Evolutionary conservation across 306 rosid species (phyloP), one percentile per base, ranked within the genome.

Genomic region (Rosa multiflora): DNA sequence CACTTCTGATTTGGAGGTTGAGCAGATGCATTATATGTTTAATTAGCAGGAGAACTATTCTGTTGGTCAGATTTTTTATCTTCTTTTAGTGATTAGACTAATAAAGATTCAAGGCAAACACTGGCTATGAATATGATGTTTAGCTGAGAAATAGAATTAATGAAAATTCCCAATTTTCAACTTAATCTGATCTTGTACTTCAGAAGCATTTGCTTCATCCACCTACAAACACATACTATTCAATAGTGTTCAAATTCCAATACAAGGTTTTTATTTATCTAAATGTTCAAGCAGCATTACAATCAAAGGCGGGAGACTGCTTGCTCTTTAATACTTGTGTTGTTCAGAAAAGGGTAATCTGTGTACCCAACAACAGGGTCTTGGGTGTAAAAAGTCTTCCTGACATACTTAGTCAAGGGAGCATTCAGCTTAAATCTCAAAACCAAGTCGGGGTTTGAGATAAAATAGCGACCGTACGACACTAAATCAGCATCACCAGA

Each of bases 291-390:
- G 53, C 40, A 61, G 48, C 26, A 84, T 10, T 15, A 10, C 29
- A 74, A 82, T 90, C 86, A 90, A 76, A 92, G 97, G 70, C 88
- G 93, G 5, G 93, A 77, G 74, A 52, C 66, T 29, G 72, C 56
- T 18, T 70, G 78, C 29, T 68, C 73, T 29, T 51, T 44, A 46
- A 6, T 84, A 40, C 26, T 75, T 40, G 77, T 81, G 51, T 67
- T 42, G 67, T 42, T 72, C 10, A 91, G 90, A 77, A 91, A 91
- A 44, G 97, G 96, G 82, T 94, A 90, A 55, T 94, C 98, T 18
- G 96, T 89, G 83, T 91, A 94, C 56, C 98, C 98, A 74, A 84
- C 87, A 72, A 91, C 94, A 72, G 97, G 98, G 70, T 94, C 90
- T 40, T 89, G 92, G 6, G 98, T 91, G 81, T 94, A 91, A 84